These are phyloP conservation scores for Nemania bipapillata DNA, from an alignment of 2,329 filamentous ascomycete genomes.

Conservation along the genomic window DNA sequence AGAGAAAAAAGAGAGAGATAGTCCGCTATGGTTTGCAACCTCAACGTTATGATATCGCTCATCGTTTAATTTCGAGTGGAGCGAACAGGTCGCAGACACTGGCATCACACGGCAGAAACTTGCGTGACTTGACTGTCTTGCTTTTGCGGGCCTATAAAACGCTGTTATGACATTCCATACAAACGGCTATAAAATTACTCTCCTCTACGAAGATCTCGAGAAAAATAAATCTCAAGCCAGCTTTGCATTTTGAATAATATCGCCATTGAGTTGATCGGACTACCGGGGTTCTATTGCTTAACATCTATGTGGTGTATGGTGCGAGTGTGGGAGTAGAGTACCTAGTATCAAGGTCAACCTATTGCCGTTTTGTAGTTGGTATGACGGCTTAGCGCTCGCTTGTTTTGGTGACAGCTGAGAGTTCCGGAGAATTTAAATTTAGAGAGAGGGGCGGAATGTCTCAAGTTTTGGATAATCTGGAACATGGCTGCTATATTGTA, in stretches of 20 bases:
- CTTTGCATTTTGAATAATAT: neutral
- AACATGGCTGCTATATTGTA: neutral
- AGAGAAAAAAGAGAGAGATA: neutral
- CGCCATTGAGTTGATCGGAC: neutral
- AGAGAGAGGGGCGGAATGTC: neutral
- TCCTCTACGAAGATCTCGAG: neutral
- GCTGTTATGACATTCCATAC: constrained; percentile 15
- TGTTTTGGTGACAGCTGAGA: neutral
- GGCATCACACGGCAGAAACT: constrained; percentile 11
- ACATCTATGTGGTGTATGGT: neutral
- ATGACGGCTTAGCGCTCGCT: neutral
- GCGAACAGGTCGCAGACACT: neutral
- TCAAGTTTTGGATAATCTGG: neutral
- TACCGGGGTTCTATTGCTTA: neutral
- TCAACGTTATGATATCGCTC: neutral
- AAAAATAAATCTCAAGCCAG: no score
- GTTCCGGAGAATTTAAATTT: constrained; percentile 3
- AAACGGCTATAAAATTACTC: neutral
- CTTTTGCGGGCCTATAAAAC: constrained; percentile 14
- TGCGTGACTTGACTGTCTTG: constrained; percentile 19
- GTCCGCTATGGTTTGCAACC: neutral
- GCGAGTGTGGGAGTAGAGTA: neutral
- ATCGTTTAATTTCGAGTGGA: neutral
- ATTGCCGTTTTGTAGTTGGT: neutral
- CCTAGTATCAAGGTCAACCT: no score